Evolutionary conservation across 139 green algal species (phyloP).

Genomic region (Prasinococcaceae sp.): DNA sequence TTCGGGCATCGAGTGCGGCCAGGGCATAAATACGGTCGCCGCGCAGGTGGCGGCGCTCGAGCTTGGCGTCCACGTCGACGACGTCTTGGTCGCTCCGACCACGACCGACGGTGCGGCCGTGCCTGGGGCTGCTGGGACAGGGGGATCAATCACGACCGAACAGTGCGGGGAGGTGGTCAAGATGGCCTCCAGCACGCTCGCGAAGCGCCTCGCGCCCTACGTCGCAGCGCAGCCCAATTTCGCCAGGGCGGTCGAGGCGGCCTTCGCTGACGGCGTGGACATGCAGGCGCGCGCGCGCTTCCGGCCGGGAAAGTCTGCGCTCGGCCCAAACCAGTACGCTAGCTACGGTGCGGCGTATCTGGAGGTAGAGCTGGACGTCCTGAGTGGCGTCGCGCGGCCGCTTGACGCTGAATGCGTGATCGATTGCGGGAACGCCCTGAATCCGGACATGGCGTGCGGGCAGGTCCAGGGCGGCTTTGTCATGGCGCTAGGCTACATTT

Average conservation of each 20-base stretch:
- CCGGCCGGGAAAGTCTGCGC: not conserved
- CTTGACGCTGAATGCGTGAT: not conserved
- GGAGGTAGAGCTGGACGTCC: conserved; percentile 3
- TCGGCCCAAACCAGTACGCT: not conserved
- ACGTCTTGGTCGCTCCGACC: not conserved
- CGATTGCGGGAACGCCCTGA: not conserved
- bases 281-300: not conserved
- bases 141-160: conserved; percentile 3
- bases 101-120: not conserved
- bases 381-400: not conserved
- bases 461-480: conserved; percentile 5
- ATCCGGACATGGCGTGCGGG: not conserved
- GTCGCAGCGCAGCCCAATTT: not conserved
- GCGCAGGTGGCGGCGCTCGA: not conserved
- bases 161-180: not conserved
- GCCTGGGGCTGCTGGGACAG: not conserved
- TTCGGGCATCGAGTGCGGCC: not conserved
- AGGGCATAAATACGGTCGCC: not conserved
- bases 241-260: not conserved
- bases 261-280: not conserved
- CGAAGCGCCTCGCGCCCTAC: not conserved
- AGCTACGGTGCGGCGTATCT: not conserved
- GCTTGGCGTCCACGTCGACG: conserved; percentile 1
- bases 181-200: not conserved
- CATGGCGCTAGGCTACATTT: conserved; percentile 5